phyloP scores from a whole-genome alignment of 1,284 basidiomycete species.

The Thelephora terrestris region DNA sequence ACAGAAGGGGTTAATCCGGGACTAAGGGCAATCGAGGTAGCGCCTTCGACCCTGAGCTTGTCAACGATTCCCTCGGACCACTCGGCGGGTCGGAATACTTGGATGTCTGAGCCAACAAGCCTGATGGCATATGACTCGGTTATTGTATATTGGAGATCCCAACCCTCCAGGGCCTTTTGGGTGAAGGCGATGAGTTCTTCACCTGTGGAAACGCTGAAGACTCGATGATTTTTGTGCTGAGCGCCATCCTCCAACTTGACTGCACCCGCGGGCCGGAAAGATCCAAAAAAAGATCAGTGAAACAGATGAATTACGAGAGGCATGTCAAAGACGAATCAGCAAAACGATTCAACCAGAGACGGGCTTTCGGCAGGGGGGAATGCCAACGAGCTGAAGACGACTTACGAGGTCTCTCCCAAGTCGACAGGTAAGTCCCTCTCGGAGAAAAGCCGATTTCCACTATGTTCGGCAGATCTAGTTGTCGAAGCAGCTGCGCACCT shows the following conservation, averaged over 20 bases:
- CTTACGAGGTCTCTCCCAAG: conserved; percentile 77
- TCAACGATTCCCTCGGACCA: conserved; percentile 74
- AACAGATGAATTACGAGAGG: no score
- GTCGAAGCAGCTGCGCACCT: conserved; percentile 59
- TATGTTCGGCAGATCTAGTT: conserved; percentile 62
- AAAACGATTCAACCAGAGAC: no score
- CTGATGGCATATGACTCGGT: conserved; percentile 86
- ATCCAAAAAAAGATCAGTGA: conserved; percentile 4
- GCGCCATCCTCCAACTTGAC: conserved; percentile 73
- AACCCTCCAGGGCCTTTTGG: conserved; percentile 77
- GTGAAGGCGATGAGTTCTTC: conserved; percentile 74
- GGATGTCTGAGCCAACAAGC: conserved; percentile 76
- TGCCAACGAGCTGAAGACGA: not conserved
- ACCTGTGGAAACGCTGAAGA: conserved; percentile 77
- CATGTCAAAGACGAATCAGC: no score
- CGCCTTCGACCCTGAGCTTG: conserved; percentile 76
- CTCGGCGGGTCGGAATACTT: conserved; percentile 77
- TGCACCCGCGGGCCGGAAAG: not conserved
- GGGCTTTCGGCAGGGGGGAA: no score
- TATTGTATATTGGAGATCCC: conserved; percentile 88
- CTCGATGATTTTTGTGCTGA: conserved; percentile 81
- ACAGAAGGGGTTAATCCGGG: conserved; percentile 78
- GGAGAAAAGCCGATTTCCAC: conserved; percentile 89
- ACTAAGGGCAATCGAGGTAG: conserved; percentile 66
- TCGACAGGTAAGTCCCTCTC: conserved; percentile 84